Percentiles rank a stretch among this genome's conserved stretches.
Evolutionary conservation across 441 rosid species (phyloP).

Genomic region (Erodium texanum): DNA sequence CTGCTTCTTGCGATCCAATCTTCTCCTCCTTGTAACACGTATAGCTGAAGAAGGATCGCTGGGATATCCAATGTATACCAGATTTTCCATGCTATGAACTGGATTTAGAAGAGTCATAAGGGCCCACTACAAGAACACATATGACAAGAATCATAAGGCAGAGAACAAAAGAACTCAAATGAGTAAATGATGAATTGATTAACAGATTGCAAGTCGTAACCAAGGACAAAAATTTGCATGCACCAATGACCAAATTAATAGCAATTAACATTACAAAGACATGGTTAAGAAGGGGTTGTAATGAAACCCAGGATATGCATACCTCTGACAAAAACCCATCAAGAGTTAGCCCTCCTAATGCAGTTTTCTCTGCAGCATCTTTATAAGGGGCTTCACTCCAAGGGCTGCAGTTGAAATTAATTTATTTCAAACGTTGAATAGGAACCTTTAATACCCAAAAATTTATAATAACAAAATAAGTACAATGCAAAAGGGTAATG

Average conservation of each 20-base stretch:
- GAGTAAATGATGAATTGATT: neutral
- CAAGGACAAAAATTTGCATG: neutral
- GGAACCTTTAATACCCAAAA: neutral
- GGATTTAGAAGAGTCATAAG: conserved; percentile 60
- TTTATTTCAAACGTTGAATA: conserved; percentile 11
- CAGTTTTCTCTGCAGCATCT: conserved; percentile 50
- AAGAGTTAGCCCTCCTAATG: conserved; percentile 38
- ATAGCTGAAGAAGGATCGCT: conserved; percentile 43
- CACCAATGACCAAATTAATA: neutral
- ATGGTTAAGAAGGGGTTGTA: neutral
- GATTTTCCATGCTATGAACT: conserved; percentile 41
- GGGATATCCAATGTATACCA: conserved; percentile 55
- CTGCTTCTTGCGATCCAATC: conserved; percentile 58
- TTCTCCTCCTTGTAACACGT: conserved; percentile 45
- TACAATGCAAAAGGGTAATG: too few relatives aligned
- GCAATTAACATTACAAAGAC: neutral
- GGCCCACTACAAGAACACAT: conserved; percentile 47
- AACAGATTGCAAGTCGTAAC: neutral
- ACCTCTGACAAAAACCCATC: conserved; percentile 55
- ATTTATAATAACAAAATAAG: neutral
- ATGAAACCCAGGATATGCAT: conserved; percentile 18
- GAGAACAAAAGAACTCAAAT: neutral
- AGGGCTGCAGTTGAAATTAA: conserved; percentile 38
- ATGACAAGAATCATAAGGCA: neutral
- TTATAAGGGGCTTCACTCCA: conserved; percentile 51